Percentiles rank a stretch among this genome's conserved stretches.
Evolutionary conservation across 176 grass and related monocot species (phyloP).

Genomic region (Thalia dealbata): DNA sequence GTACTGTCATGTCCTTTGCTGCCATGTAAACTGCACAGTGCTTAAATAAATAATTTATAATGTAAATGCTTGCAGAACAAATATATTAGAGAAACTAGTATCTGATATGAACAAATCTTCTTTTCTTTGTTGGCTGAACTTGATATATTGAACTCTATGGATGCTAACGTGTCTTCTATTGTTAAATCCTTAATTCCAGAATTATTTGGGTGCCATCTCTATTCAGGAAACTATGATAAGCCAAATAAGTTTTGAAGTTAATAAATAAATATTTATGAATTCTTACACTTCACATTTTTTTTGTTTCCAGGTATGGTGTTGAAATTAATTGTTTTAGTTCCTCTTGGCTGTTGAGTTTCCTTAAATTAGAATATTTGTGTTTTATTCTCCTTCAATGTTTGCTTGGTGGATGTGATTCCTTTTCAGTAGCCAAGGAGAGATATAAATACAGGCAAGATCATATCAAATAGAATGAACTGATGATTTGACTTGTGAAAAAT

Average conservation of each 20-base stretch:
- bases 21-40: background rate
- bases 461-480: too few relatives aligned
- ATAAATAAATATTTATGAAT: background rate
- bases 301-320: background rate
- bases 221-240: too few relatives aligned
- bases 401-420: too few relatives aligned
- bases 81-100: background rate
- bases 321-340: background rate
- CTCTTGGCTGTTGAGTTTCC: background rate
- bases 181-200: background rate
- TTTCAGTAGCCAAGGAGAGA: too few relatives aligned
- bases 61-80: background rate
- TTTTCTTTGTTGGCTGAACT: background rate
- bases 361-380: too few relatives aligned
- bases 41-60: background rate
- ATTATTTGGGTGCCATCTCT: too few relatives aligned
- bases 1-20: constrained; percentile 4
- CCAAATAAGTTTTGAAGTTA: background rate
- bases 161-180: background rate
- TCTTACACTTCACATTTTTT: background rate
- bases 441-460: too few relatives aligned
- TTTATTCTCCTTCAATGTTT: too few relatives aligned
- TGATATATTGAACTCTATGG: background rate
- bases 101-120: background rate
- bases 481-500: too few relatives aligned